phyloP scores from a whole-genome alignment of 148 eudicot species.

The Dysphania ambrosioides region DNA sequence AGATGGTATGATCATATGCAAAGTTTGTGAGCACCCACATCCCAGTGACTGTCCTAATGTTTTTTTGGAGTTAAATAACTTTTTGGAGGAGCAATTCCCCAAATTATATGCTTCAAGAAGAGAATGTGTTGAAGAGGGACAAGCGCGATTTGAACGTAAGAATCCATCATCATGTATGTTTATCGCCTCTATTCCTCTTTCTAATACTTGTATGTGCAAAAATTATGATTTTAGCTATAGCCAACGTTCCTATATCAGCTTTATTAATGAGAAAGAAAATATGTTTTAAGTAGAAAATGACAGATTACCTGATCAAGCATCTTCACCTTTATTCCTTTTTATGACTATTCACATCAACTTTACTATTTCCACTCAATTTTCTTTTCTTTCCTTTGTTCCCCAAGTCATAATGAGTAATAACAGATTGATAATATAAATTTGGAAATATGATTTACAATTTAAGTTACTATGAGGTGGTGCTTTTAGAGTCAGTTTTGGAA shows the following conservation, averaged over 20 bases:
- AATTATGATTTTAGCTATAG: neutral
- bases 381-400: neutral
- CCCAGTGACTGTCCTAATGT: slow-evolving; percentile 63
- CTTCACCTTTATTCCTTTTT: no score
- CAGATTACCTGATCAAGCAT: no score
- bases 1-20: slow-evolving; percentile 51
- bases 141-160: slow-evolving; percentile 36
- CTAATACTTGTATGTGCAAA: neutral
- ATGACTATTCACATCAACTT: no score
- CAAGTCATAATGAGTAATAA: neutral
- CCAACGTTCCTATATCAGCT: neutral
- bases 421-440: neutral
- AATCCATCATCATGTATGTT: slow-evolving; percentile 40
- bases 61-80: slow-evolving; percentile 61
- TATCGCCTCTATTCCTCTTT: slow-evolving; percentile 6
- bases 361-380: no score
- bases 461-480: no score
- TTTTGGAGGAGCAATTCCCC: slow-evolving; percentile 60
- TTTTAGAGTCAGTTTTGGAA: no score
- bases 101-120: slow-evolving; percentile 45
- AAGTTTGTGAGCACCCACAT: slow-evolving; percentile 56
- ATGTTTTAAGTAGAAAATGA: neutral
- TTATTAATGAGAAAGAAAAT: neutral
- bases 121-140: slow-evolving; percentile 29
- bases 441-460: no score